phyloP scores from a whole-genome alignment of 208 protist genomes.

The Leishmania martiniquensis region DNA sequence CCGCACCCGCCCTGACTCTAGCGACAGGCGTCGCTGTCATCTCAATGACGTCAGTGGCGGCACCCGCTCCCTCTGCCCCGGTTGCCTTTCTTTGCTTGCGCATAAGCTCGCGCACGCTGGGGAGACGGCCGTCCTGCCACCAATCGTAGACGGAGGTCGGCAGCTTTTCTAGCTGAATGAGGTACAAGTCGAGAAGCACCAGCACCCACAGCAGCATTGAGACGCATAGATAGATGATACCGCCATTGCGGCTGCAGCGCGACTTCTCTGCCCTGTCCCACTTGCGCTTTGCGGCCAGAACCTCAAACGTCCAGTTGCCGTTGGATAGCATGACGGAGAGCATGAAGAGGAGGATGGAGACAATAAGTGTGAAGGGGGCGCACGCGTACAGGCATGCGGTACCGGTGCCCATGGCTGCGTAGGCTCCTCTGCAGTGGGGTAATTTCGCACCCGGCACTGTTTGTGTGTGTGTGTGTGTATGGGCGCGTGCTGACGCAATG shows the following conservation, averaged over 20 bases:
- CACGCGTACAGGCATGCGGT: conserved; percentile 37
- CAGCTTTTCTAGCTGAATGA: conserved; percentile 25
- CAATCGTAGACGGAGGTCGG: not conserved
- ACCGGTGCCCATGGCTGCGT: conserved; percentile 9
- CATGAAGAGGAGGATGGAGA: conserved; percentile 46
- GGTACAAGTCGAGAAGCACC: conserved; percentile 16
- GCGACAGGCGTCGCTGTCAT: not conserved
- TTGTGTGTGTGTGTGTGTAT: not conserved
- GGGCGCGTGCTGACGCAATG: not conserved
- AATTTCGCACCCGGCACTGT: not conserved
- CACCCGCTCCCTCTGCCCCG: not conserved
- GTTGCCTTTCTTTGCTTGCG: conserved; percentile 7
- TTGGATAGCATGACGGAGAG: conserved; percentile 38
- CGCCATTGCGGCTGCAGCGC: conserved; percentile 44
- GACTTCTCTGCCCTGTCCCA: conserved; percentile 59
- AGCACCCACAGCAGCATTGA: conserved; percentile 39
- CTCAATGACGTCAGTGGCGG: not conserved
- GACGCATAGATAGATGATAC: conserved; percentile 45
- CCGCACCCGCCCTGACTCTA: not conserved
- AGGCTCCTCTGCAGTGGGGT: not conserved
- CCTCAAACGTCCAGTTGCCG: conserved; percentile 61
- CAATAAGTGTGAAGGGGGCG: conserved; percentile 43
- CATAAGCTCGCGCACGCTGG: conserved; percentile 24
- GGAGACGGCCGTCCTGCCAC: conserved; percentile 23
- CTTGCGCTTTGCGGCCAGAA: conserved; percentile 49